Base-by-base conservation (phyloP, 2,329 filamentous ascomycete species). In the Pseudonectria foliicola region DNA sequence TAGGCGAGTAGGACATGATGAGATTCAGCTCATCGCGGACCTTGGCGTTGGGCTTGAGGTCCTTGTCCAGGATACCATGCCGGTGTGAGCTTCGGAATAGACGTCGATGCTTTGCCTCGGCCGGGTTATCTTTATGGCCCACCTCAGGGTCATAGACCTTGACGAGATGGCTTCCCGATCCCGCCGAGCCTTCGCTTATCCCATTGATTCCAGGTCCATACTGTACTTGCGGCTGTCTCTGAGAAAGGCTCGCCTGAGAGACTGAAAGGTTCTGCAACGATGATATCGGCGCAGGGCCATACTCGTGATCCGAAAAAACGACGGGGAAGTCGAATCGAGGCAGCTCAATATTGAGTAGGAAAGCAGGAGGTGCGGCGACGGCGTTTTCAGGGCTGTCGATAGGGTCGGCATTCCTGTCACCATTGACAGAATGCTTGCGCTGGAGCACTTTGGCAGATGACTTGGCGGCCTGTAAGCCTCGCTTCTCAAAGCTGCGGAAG, bases 291-390 rank as follows among this genome's bases (percentile, higher is more conserved):
- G 89, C 86, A 2, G 87, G 75, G 1, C 84, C 79, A 53, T 98
- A 98, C 56, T 95, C 88, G 52, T 92, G 80, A 56, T 98, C 92
- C 21, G 87, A 85, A 64, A 94, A 98, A 16, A 98, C 86, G 27
- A 98, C 78, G 0, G 92, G 87, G 49, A 95, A 94, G 54, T 98
- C 92, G 56, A 95, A 98, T 10, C 89, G 80, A 10, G 89, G 89
- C 31, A 98, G 77, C 53, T 98, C 92, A 31, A 98, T 73, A 52
- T 93, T 88, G 13, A 98, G 75, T 31, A 82, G 78, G 55, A 94
- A 95, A 7, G 80, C 77, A 2, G 72, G 72, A 3, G 64, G 57
- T 21, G 59, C 50, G 36, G 46, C 33, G 7, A 45, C 42, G 3
- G 52, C 50, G 5, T 54, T 48, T 13, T 54, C 57, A 5, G 18